Percentiles rank a stretch among this genome's conserved stretches.
phyloP scores from a whole-genome alignment of 2,329 filamentous ascomycete genomes.

The Beauveria sp. region DNA sequence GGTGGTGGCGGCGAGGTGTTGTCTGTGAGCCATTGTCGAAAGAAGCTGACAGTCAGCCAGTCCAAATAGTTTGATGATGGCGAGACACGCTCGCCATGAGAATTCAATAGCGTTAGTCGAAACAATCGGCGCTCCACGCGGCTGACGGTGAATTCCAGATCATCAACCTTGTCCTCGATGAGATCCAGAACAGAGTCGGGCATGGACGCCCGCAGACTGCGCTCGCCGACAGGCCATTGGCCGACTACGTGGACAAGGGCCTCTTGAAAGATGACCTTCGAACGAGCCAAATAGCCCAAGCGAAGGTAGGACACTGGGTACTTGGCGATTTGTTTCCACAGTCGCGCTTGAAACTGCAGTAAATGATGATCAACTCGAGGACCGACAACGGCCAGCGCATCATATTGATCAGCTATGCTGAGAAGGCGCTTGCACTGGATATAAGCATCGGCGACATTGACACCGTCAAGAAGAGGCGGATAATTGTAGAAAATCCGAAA shows the following conservation, averaged over 20 bases:
- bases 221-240: conserved; percentile 78
- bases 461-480: conserved; percentile 67
- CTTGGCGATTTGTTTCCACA: conserved; percentile 96
- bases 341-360: conserved; percentile 77
- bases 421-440: conserved; percentile 89
- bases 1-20: conserved; percentile 66
- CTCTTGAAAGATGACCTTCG: conserved; percentile 77
- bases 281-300: conserved; percentile 77
- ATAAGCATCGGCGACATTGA: conserved; percentile 89
- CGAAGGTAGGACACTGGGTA: conserved; percentile 90
- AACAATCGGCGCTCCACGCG: conserved; percentile 78
- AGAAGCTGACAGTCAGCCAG: conserved; percentile 81
- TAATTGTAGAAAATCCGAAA: conserved; percentile 97
- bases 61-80: conserved; percentile 76
- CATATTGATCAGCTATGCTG: conserved; percentile 87
- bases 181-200: conserved; percentile 75
- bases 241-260: conserved; percentile 90
- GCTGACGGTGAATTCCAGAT: conserved; percentile 74
- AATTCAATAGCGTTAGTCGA: conserved; percentile 69
- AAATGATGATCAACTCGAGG: conserved; percentile 90
- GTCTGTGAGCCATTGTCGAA: conserved; percentile 89
- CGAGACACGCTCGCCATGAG: conserved; percentile 72
- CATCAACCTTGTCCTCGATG: conserved; percentile 91
- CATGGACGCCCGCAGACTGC: conserved; percentile 66
- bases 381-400: conserved; percentile 79